Base-by-base conservation (phyloP, 805 yeast genomes). In the Metahyphopichia silvanorum region DNA sequence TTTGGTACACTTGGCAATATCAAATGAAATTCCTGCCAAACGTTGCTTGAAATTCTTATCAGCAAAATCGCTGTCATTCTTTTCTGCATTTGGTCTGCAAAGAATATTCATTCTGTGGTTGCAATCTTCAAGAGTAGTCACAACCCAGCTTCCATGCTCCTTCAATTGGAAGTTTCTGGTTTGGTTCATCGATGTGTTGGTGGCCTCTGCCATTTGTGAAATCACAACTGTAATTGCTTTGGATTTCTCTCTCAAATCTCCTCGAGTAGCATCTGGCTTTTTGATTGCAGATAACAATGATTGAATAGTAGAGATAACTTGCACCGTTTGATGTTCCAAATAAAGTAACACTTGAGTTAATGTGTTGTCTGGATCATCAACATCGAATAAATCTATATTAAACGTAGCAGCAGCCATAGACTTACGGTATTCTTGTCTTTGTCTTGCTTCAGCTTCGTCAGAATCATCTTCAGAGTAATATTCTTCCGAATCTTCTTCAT, bases 11-110 rank as follows among this genome's bases (percentile, higher is more conserved):
- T 91, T 88, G 16, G 97, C 97, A 62, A 91, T 86, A 56, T 91
- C 98, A 63, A 88, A 91, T 18, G 96, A 91, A 45, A 89, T 83
- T 2, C 97, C 97, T 0, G 98, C 98, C 43, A 91, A 75, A 50
- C 97, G 76, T 60, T 91, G 97, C 60, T 86, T 86, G 65, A 87
- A 82, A 47, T 84, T 84, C 56, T 85, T 83, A 53, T 87, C 95
- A 2, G 96, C 96, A 52, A 74, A 79, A 33, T 80, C 86, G 21
- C 51, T 61, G 43, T 79, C 84, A 25, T 60, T 49, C 43, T 60
- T 59, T 19, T 60, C 66, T 5, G 47, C 25, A 25, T 63, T 67
- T 10, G 69, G 65, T 40, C 57, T 60, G 52, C 89, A 82, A 39
- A 91, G 69, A 18, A 73, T 69, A 29, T 76, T 76, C 94, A 91